These are phyloP conservation scores for Cephaloascus albidus DNA, from an alignment of 805 yeast species.

Conservation along the genomic window DNA sequence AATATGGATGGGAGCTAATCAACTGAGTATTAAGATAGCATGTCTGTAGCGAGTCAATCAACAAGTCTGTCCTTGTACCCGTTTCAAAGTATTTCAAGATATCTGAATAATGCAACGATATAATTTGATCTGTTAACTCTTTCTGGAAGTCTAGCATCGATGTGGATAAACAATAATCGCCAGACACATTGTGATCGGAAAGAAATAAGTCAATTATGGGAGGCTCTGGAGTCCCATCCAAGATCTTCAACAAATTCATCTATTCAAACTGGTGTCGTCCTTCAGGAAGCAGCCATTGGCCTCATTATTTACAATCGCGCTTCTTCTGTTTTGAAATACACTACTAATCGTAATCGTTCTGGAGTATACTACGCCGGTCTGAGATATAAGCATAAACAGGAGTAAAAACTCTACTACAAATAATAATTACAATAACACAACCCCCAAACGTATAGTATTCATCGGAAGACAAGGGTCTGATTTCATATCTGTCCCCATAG, in stretches of 20 bases:
- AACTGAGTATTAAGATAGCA: slow-evolving; percentile 68
- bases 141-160: slow-evolving; percentile 83
- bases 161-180: slow-evolving; percentile 72
- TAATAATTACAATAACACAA: too few species aligned
- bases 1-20: slow-evolving; percentile 84
- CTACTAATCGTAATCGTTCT: too few species aligned
- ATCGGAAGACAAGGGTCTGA: too few species aligned
- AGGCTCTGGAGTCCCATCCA: slow-evolving; percentile 83
- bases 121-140: slow-evolving; percentile 84
- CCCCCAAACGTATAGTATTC: too few species aligned
- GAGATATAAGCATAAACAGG: too few species aligned
- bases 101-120: slow-evolving; percentile 85
- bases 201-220: slow-evolving; percentile 52
- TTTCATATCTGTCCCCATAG: slow-evolving; percentile 34
- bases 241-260: slow-evolving; percentile 68
- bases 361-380: too few species aligned
- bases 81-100: slow-evolving; percentile 78
- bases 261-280: too few species aligned
- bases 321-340: too few species aligned
- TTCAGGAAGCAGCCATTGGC: too few species aligned
- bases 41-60: slow-evolving; percentile 67
- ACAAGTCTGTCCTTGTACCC: slow-evolving; percentile 37
- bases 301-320: too few species aligned
- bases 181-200: slow-evolving; percentile 23
- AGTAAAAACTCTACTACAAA: too few species aligned